phyloP scores from a whole-genome alignment of 2,329 filamentous ascomycete species.

The Xenoacremonium recifei region DNA sequence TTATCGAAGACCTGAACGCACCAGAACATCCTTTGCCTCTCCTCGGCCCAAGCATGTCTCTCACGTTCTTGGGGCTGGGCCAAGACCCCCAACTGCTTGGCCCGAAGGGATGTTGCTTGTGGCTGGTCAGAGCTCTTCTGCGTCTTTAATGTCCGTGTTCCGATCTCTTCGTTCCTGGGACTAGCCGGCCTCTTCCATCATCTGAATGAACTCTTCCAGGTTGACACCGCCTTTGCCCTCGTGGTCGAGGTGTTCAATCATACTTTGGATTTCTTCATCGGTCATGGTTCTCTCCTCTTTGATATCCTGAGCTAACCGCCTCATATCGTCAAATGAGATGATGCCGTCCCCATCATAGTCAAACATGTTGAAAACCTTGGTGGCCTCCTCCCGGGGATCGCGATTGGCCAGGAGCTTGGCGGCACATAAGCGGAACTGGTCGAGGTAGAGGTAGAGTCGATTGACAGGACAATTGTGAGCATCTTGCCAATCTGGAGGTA shows the following conservation, averaged over 20 bases:
- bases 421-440: constrained; percentile 65
- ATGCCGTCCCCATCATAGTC: constrained; percentile 89
- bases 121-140: constrained; percentile 3
- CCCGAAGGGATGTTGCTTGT: constrained; percentile 1
- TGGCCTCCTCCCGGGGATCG: constrained; percentile 87
- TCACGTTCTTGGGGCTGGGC: too few relatives aligned
- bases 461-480: constrained; percentile 41
- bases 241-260: constrained; percentile 98
- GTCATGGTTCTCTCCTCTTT: constrained; percentile 78
- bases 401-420: constrained; percentile 77
- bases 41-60: too few relatives aligned
- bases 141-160: constrained; percentile 2
- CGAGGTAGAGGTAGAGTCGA: constrained; percentile 50
- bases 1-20: too few relatives aligned
- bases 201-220: constrained; percentile 67
- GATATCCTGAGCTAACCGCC: constrained; percentile 83
- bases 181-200: constrained; percentile 49
- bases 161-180: constrained; percentile 1
- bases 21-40: too few relatives aligned
- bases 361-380: constrained; percentile 89
- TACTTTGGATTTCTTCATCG: constrained; percentile 87
- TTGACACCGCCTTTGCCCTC: constrained; percentile 83
- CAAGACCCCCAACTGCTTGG: too few relatives aligned
- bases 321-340: constrained; percentile 85
- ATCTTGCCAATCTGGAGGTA: constrained; percentile 58